Conservation (phyloP, 441 rosid genomes). For the Kokia cookei region DNA sequence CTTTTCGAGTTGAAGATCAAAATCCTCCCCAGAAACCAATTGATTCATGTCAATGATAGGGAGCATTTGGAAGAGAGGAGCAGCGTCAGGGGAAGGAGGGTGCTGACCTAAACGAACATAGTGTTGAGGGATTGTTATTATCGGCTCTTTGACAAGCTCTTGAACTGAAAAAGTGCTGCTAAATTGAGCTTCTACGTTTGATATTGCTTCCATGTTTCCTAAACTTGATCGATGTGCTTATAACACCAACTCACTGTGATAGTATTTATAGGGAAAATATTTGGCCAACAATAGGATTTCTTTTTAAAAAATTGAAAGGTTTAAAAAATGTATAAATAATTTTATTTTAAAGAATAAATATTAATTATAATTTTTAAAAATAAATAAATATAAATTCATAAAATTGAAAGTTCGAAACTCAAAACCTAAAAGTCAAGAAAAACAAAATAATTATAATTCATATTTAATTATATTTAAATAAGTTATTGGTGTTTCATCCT, state of each 20-base stretch:
- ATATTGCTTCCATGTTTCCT: background rate
- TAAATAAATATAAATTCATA: too few species aligned
- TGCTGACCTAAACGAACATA: background rate
- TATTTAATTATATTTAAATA: too few species aligned
- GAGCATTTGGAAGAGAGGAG: background rate
- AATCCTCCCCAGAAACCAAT: background rate
- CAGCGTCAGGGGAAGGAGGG: background rate
- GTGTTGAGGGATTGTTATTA: conserved; percentile 1
- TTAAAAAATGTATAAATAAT: too few species aligned
- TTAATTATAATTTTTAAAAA: too few species aligned
- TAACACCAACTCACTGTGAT: background rate
- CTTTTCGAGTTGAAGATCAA: conserved; percentile 23
- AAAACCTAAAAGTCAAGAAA: too few species aligned
- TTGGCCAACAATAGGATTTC: too few species aligned
- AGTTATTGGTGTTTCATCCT: too few species aligned
- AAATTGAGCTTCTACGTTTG: background rate
- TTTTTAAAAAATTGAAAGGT: too few species aligned
- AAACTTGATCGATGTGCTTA: background rate
- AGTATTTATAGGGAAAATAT: background rate
- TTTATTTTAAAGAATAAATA: too few species aligned
- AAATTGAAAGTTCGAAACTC: too few species aligned
- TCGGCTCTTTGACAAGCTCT: conserved; percentile 20
- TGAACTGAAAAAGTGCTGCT: conserved; percentile 9
- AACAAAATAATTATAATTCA: too few species aligned
- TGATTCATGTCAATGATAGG: conserved; percentile 2